Base-by-base conservation (phyloP, 78 protist genomes). In the Diacronema lutheri region DNA sequence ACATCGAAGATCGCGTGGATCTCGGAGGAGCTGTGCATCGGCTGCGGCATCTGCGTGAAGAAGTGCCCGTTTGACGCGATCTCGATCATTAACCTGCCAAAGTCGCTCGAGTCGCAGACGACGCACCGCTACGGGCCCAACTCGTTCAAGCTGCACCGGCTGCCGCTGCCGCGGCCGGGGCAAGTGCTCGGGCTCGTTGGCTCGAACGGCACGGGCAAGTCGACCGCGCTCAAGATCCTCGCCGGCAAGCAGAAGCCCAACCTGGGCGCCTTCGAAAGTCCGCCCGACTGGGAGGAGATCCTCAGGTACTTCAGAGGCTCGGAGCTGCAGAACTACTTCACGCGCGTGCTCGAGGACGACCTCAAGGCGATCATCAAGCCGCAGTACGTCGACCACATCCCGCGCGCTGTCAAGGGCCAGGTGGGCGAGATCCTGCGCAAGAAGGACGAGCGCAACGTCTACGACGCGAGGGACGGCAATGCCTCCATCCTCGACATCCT, bases 121-220 rank as follows among this genome's bases (percentile, higher is more conserved):
- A 97, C 99, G 4, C 99, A 99, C 87, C 94, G 99, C 23, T 99
- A 96, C 95, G 6, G 21, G 6, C 31, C 72, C 29, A 40, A 83
- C 77, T 41, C 96, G 14, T 99, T 99, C 97, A 99, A 99, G 92
- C 93, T 99, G 37, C 99, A 99, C 79, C 77, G 97, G 12, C 94
- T 99, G 29, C 99, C 99, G 61, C 88, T 74, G 33, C 99, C 99
- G 38, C 93, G 99, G 29, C 97, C 99, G 12, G 99, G 99, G 37
- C 98, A 98, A 84, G 99, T 99, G 26, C 94, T 99, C 12, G 99
- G 99, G 33, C 90, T 99, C 25, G 99, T 98, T 26, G 99, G 99
- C 31, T 96, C 98, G 35, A 98, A 98, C 92, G 99, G 99, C 83
- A 98, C 97, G 81, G 99, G 99, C 69, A 99, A 99, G 95, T 89